phyloP scores from a whole-genome alignment of 345 rosid genomes.

The Eucalyptus cloeziana region DNA sequence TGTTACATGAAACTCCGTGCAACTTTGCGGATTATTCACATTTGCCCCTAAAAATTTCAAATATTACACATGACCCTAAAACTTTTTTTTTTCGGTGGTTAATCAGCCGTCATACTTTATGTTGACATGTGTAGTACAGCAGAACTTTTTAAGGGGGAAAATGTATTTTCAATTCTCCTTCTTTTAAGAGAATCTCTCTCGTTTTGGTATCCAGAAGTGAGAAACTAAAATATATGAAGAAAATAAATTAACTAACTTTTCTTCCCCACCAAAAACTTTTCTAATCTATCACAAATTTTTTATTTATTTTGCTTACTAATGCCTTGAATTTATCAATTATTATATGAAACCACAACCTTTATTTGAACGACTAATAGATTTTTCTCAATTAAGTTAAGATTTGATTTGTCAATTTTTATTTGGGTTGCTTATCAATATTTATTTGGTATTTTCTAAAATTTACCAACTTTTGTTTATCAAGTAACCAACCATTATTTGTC shows the following conservation, averaged over 20 bases:
- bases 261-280: neutral
- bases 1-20: neutral
- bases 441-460: neutral
- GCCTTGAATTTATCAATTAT: neutral
- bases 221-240: neutral
- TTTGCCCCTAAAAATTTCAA: neutral
- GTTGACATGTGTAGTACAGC: neutral
- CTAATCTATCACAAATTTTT: neutral
- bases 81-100: neutral
- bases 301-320: neutral
- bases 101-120: neutral
- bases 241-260: neutral
- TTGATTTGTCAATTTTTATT: neutral
- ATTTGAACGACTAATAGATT: neutral
- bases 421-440: neutral
- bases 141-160: neutral
- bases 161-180: neutral
- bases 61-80: neutral
- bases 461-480: neutral
- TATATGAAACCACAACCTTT: neutral
- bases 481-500: neutral
- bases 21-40: neutral
- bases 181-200: neutral
- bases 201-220: neutral
- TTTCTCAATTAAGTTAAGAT: neutral